Percentiles rank a stretch among this genome's conserved stretches.
Evolutionary conservation across 345 rosid species (phyloP).

Genomic region (Mercurialis annua): DNA sequence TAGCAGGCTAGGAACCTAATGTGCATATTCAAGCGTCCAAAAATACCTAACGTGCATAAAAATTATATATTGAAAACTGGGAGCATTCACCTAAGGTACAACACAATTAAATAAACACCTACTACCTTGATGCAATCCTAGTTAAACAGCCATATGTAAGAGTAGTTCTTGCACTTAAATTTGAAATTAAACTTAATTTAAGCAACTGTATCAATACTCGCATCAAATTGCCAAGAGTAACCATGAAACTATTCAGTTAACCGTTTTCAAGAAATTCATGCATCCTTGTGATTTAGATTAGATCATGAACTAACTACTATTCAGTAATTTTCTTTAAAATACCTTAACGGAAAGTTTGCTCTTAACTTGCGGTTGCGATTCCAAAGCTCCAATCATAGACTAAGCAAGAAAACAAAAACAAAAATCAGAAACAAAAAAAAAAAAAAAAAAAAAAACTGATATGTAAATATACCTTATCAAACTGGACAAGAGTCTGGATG

Average conservation of each 20-base stretch:
- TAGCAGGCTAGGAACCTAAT: too few relatives aligned
- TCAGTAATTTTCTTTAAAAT: too few relatives aligned
- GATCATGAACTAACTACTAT: too few relatives aligned
- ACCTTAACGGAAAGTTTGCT: constrained; percentile 86
- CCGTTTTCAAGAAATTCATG: too few relatives aligned
- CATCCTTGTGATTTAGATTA: too few relatives aligned
- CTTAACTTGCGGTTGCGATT: constrained; percentile 84
- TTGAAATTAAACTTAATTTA: too few relatives aligned
- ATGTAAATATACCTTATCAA: constrained; percentile 62
- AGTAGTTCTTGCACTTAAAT: too few relatives aligned
- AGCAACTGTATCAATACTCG: too few relatives aligned
- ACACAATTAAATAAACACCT: background rate
- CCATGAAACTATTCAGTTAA: too few relatives aligned
- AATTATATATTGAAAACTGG: background rate
- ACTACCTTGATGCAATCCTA: background rate
- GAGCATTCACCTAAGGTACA: background rate
- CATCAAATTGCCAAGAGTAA: too few relatives aligned
- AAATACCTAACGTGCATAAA: background rate
- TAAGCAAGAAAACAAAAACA: constrained; percentile 21
- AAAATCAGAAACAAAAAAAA: background rate
- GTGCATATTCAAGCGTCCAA: background rate
- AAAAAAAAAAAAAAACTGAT: background rate
- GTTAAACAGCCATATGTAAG: too few relatives aligned
- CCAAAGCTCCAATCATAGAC: constrained; percentile 99
- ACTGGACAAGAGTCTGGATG: constrained; percentile 92